A percentile compares a stretch with the other conserved stretches of the same genome.
Evolutionary conservation across 1,284 basidiomycete species (phyloP).

Genomic region (Tylopilus sp.): DNA sequence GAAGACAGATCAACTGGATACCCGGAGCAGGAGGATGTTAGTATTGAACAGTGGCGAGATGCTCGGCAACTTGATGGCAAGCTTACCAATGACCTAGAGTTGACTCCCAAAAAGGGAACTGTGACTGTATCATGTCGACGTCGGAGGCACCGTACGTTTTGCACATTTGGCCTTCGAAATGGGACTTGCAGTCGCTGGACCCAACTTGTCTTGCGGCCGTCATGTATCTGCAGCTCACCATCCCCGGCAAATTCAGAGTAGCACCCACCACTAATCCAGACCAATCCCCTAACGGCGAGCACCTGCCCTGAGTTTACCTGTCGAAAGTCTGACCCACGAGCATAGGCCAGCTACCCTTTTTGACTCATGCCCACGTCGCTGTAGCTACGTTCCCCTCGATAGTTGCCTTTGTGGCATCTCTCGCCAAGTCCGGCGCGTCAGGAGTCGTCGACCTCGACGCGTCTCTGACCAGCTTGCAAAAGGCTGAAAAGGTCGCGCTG

Average conservation of each 20-base stretch:
- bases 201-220: conserved; percentile 60
- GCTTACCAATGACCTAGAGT: too few relatives aligned
- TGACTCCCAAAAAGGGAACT: conserved; percentile 5
- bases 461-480: conserved; percentile 42
- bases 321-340: conserved; percentile 4
- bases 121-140: conserved; percentile 8
- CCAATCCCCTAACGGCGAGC: conserved; percentile 69
- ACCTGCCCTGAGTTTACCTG: background rate
- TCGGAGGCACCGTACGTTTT: conserved; percentile 35
- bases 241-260: conserved; percentile 61
- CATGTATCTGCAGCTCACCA: conserved; percentile 60
- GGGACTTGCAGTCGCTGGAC: conserved; percentile 62
- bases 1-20: too few relatives aligned
- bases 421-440: conserved; percentile 36
- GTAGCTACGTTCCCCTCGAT: conserved; percentile 59
- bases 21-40: too few relatives aligned
- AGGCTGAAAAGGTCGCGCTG: conserved; percentile 56
- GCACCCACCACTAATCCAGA: conserved; percentile 65
- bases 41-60: too few relatives aligned
- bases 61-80: too few relatives aligned
- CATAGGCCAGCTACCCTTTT: conserved; percentile 66
- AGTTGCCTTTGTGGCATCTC: conserved; percentile 53
- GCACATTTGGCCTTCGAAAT: conserved; percentile 66
- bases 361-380: conserved; percentile 52
- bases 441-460: conserved; percentile 41